Evolutionary conservation across 2,329 filamentous ascomycete species (phyloP).

Genomic region (Aspergillaceae sp.): DNA sequence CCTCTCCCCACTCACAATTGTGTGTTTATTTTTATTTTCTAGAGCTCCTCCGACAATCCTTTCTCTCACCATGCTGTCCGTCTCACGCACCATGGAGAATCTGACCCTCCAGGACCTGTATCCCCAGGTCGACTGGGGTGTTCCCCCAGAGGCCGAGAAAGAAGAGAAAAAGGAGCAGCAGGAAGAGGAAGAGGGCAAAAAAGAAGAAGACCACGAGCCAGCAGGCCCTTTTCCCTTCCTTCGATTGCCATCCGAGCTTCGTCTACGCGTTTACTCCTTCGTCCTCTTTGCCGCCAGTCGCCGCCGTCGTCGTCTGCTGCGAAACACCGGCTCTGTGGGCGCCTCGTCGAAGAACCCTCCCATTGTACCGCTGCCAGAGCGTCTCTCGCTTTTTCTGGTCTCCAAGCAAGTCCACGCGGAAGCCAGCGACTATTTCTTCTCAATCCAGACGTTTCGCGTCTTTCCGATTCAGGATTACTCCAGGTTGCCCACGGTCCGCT

Average conservation of each 20-base stretch:
- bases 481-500: conserved; percentile 36
- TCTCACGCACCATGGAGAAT: conserved; percentile 16
- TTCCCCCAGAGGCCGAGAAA: conserved; percentile 5
- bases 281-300: conserved; percentile 33
- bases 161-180: conserved; percentile 4
- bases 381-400: conserved; percentile 32
- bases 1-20: conserved; percentile 1
- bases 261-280: conserved; percentile 41
- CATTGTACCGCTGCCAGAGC: conserved; percentile 25
- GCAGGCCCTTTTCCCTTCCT: conserved; percentile 42
- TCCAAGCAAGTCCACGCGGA: conserved; percentile 43
- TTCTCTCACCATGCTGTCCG: conserved; percentile 9
- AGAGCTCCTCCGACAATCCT: conserved; percentile 1
- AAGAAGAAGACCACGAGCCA: conserved; percentile 2
- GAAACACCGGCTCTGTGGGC: conserved; percentile 26
- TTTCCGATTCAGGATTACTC: conserved; percentile 46
- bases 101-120: conserved; percentile 15
- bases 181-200: conserved; percentile 12
- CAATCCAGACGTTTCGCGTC: conserved; percentile 44
- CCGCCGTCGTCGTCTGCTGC: conserved; percentile 17
- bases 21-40: conserved; percentile 9
- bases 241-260: conserved; percentile 46
- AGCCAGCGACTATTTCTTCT: conserved; percentile 44
- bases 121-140: neutral
- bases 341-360: conserved; percentile 29